Conservation (phyloP, 306 rosid species). For the Prunus mume region DNA sequence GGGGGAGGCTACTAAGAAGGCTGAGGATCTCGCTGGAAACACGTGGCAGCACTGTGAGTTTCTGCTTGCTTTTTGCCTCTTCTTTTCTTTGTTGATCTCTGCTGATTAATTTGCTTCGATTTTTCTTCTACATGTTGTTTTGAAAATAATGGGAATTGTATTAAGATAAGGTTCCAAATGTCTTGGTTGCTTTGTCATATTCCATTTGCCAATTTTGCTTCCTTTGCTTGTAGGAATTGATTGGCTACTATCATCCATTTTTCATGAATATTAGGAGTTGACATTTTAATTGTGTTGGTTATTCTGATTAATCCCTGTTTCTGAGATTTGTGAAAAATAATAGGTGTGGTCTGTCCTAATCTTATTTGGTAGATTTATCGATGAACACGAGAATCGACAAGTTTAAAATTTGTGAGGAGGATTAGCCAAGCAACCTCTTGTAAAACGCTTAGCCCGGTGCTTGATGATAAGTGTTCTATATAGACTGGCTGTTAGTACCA, state of each 20-base stretch:
- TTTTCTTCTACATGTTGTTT: no score
- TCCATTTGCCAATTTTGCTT: not conserved
- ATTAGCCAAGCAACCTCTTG: not conserved
- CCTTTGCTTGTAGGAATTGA: not conserved
- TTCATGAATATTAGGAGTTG: not conserved
- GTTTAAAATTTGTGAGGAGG: not conserved
- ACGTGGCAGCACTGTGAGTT: conserved; percentile 92
- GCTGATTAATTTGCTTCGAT: not conserved
- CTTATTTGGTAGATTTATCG: not conserved
- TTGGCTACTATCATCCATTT: not conserved
- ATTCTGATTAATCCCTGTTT: not conserved
- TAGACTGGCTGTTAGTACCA: not conserved
- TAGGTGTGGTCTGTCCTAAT: not conserved
- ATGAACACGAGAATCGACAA: not conserved
- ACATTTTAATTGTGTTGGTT: not conserved
- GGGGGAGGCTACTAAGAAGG: conserved; percentile 72
- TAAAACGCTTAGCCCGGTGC: not conserved
- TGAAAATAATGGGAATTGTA: not conserved
- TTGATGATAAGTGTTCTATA: not conserved
- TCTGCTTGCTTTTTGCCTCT: not conserved
- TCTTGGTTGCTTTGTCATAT: not conserved
- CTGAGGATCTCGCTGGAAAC: conserved; percentile 89
- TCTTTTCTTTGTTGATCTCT: not conserved
- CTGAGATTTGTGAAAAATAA: not conserved
- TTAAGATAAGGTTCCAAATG: not conserved